phyloP scores from a whole-genome alignment of 2,329 filamentous ascomycete genomes.

The Truncatella angustata region DNA sequence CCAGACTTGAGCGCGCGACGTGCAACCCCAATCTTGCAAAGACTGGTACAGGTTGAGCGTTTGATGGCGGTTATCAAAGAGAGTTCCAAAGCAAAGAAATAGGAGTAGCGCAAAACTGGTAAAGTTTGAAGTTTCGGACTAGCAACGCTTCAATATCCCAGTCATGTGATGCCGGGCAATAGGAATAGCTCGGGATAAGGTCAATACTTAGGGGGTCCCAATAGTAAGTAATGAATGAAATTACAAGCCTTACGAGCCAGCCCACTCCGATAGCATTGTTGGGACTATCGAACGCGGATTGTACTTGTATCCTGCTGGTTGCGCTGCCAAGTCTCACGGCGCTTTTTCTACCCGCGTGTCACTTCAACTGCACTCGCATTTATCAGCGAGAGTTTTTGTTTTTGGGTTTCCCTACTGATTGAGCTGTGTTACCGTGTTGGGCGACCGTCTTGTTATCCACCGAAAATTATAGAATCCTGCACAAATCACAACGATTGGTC shows the following conservation, averaged over 20 bases:
- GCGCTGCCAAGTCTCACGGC: slow-evolving; percentile 2
- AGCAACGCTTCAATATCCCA: neutral
- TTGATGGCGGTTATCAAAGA: neutral
- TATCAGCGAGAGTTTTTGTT: too few relatives aligned
- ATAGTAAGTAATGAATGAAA: too few relatives aligned
- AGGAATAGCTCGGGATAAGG: neutral
- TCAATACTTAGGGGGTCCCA: neutral
- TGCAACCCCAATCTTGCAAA: too few relatives aligned
- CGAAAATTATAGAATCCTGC: neutral
- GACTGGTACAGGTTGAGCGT: neutral
- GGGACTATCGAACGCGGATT: slow-evolving; percentile 9
- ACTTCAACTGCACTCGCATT: too few relatives aligned
- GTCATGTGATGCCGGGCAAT: slow-evolving; percentile 8
- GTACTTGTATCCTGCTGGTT: neutral
- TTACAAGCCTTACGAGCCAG: neutral
- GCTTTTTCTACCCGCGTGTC: neutral
- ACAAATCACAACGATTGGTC: neutral
- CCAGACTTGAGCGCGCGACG: too few relatives aligned
- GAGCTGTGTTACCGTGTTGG: neutral
- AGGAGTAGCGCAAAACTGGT: slow-evolving; percentile 3
- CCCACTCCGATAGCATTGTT: neutral
- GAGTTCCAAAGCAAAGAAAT: neutral
- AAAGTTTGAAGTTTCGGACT: slow-evolving; percentile 6
- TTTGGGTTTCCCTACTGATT: neutral
- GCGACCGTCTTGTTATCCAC: neutral